These are phyloP conservation scores for Hypomontagnella monticulosa DNA, from an alignment of 495 filamentous ascomycete species.

Conservation along the genomic window DNA sequence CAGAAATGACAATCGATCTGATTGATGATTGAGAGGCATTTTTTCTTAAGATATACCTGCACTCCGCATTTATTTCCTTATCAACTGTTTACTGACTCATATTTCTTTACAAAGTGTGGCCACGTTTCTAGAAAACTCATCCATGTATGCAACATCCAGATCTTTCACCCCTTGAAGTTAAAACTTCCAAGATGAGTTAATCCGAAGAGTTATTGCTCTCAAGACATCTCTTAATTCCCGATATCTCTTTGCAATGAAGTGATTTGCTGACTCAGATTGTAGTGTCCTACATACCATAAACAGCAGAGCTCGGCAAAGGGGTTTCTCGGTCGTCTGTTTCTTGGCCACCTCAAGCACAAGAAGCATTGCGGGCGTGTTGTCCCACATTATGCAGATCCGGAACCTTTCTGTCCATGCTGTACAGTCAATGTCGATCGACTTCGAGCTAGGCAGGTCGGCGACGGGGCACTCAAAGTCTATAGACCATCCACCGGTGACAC, in stretches of 20 bases:
- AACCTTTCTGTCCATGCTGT: slow-evolving; percentile 34
- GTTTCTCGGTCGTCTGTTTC: slow-evolving; percentile 26
- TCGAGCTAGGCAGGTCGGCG: slow-evolving; percentile 17
- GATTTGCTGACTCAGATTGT: no score
- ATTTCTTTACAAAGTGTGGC: slow-evolving; percentile 6
- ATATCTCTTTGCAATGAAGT: no score
- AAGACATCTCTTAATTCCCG: no score
- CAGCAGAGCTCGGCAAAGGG: slow-evolving; percentile 25
- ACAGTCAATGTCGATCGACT: slow-evolving; percentile 13
- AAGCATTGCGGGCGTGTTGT: slow-evolving; percentile 41
- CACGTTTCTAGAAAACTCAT: slow-evolving; percentile 36
- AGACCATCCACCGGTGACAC: slow-evolving; percentile 17
- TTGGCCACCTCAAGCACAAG: slow-evolving; percentile 8
- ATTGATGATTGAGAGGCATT: no score
- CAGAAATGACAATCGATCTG: no score
- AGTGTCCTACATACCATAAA: slow-evolving; percentile 39
- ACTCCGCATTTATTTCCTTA: no score
- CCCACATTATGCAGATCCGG: slow-evolving; percentile 26
- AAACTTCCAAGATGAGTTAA: no score
- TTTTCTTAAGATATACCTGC: no score
- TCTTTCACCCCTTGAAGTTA: no score
- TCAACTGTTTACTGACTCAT: no score
- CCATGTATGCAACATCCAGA: neutral
- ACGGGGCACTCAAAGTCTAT: slow-evolving; percentile 34
- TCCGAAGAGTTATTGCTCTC: no score